Evolutionary conservation across 768 basidiomycete species (phyloP).

Genomic region (Fomitopsis pulvina): DNA sequence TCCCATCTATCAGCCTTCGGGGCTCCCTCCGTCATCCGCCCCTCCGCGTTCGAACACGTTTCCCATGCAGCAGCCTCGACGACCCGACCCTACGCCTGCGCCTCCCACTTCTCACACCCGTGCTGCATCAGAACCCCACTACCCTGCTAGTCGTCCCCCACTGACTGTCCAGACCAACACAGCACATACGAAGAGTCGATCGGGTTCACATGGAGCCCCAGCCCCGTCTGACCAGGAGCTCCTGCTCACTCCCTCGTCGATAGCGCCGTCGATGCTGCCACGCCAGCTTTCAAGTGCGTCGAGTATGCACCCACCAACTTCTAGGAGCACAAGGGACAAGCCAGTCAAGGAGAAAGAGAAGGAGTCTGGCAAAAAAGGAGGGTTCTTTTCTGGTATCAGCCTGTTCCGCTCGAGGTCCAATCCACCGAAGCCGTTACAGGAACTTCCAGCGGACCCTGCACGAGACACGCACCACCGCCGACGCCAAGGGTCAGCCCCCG

Average conservation of each 20-base stretch:
- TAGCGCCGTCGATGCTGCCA: conserved; percentile 32
- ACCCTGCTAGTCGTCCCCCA: conserved; percentile 22
- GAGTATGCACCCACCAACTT: conserved; percentile 15
- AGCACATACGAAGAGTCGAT: conserved; percentile 14
- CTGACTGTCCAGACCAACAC: conserved; percentile 18
- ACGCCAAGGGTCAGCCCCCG: conserved; percentile 11
- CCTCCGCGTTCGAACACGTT: conserved; percentile 17
- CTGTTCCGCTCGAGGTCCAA: conserved; percentile 27
- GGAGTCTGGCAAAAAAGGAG: conserved; percentile 31
- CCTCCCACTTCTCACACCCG: conserved; percentile 14
- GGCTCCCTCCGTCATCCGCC: conserved; percentile 8
- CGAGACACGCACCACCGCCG: conserved; percentile 6
- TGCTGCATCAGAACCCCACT: conserved; percentile 19
- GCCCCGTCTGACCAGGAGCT: conserved; percentile 40
- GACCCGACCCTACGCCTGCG: background rate
- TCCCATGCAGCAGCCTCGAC: conserved; percentile 7
- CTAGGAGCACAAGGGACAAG: conserved; percentile 20
- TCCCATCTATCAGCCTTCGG: conserved; percentile 8
- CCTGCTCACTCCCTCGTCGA: conserved; percentile 59
- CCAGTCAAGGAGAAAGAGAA: conserved; percentile 11
- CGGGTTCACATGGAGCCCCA: conserved; percentile 8
- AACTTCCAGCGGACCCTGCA: conserved; percentile 4
- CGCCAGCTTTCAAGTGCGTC: conserved; percentile 6
- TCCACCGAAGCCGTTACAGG: conserved; percentile 18
- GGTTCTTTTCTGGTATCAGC: conserved; percentile 26